phyloP scores from a whole-genome alignment of 2,329 filamentous ascomycete species.

The Aspergillus alliaceus region DNA sequence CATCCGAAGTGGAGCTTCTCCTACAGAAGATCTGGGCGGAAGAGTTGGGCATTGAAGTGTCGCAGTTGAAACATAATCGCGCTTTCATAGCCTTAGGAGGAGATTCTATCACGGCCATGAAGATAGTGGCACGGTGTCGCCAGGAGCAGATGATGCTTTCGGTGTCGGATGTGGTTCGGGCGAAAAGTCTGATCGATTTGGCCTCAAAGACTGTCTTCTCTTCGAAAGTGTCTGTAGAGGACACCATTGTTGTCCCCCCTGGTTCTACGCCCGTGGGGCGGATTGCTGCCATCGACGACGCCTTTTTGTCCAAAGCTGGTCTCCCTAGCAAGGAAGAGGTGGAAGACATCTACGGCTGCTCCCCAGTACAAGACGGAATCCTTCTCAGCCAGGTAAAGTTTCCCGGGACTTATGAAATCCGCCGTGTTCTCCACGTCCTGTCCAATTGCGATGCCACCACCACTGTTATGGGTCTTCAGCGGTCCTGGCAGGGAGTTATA shows the following conservation, averaged over 20 bases:
- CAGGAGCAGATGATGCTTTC: not conserved
- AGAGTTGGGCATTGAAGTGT: constrained; percentile 43
- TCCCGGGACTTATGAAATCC: not conserved
- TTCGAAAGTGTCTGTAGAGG: not conserved
- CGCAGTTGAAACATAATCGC: constrained; percentile 50
- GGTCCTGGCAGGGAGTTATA: not conserved
- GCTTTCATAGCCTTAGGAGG: constrained; percentile 40
- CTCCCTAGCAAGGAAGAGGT: not conserved
- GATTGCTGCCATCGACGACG: not conserved
- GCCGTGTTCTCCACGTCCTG: not conserved
- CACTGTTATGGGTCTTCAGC: not conserved
- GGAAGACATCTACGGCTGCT: not conserved
- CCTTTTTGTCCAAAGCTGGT: not conserved
- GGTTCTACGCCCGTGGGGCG: not conserved
- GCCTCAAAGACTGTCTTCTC: not conserved
- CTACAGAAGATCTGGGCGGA: constrained; percentile 11
- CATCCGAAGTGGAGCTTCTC: constrained; percentile 3
- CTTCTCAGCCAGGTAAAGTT: not conserved
- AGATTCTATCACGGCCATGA: constrained; percentile 17
- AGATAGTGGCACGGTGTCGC: constrained; percentile 9
- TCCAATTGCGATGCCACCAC: not conserved
- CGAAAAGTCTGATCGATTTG: not conserved
- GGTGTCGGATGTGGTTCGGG: not conserved
- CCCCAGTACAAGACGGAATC: not conserved
- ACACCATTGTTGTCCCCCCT: not conserved